Evolutionary conservation across 768 basidiomycete genomes (phyloP), one percentile per base, ranked within the genome.

Genomic region (Boletus coccyginus): DNA sequence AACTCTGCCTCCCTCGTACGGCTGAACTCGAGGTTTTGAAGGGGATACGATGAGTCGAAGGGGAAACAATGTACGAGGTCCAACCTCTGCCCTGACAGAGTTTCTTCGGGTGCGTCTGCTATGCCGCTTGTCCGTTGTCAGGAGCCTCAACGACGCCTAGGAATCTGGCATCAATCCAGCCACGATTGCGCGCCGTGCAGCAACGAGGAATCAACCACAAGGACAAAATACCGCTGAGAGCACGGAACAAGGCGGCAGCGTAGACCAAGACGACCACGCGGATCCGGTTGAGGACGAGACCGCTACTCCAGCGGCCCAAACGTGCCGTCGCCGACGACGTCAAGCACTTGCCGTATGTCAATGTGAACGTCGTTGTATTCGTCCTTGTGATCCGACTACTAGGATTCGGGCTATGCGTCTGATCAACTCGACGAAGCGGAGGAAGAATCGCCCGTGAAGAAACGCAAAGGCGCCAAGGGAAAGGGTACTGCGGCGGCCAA

Each of bases 71-170:
- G 84, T 93, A 42, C 82, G 87, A 13, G 92, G 92, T 0, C 92
- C 92, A 3, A 84, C 88, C 0, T 92, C 90, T 21, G 92, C 92
- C 0, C 73, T 94, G 13, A 92, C 92, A 36, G 89, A 91, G 59
- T 94, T 88, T 61, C 74, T 94, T 35, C 81, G 81, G 64, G 92
- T 89, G 56, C 31, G 75, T 70, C 27, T n/a, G 5, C 24, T 13
- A 38, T 14, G 17, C 7, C 3, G 24, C 43, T 16, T 46, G 55
- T 47, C 31, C 16, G 46, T 47, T 21, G 29, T 48, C 32, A 78
- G 24, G 70, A 62, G 21, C 5, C 59, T 64, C 21, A 45, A 40
- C 31, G 19, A 44, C 38, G 0, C 19, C 44, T 60, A 81, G 79
- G 83, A 84, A 66, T 73, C 78, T 17, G 82, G 82, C 11, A 84